These are phyloP conservation scores for Mytilinidion resinicola DNA, from an alignment of 495 filamentous ascomycete genomes.

Conservation along the genomic window DNA sequence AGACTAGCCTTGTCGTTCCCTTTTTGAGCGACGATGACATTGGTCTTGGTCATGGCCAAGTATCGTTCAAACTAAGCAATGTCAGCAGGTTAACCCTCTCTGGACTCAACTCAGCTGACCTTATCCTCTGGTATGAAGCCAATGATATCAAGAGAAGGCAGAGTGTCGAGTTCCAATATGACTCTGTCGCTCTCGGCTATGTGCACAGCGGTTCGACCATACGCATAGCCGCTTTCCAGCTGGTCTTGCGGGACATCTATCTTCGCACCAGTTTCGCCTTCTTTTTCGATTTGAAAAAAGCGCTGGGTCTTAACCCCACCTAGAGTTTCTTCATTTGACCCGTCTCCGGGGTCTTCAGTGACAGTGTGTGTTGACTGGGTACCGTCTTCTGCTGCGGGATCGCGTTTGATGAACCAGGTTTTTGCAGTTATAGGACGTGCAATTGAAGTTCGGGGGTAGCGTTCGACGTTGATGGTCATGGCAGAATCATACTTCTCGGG, in stretches of 20 bases:
- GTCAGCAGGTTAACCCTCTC: background rate
- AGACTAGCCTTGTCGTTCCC: constrained; percentile 69
- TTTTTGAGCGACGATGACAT: constrained; percentile 65
- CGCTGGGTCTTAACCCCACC: constrained; percentile 63
- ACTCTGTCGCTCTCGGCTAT: constrained; percentile 79
- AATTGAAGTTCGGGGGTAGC: constrained; percentile 76
- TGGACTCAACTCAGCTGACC: constrained; percentile 40
- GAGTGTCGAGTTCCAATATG: constrained; percentile 73
- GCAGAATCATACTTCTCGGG: constrained; percentile 66
- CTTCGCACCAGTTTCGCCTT: constrained; percentile 69
- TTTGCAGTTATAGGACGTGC: constrained; percentile 69
- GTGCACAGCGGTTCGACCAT: constrained; percentile 84
- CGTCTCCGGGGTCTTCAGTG: constrained; percentile 42
- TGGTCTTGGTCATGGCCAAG: constrained; percentile 71
- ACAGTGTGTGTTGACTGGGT: constrained; percentile 47
- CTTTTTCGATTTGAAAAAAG: constrained; percentile 73
- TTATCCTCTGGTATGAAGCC: constrained; percentile 75
- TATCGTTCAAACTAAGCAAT: constrained; percentile 70
- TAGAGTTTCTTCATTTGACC: constrained; percentile 45
- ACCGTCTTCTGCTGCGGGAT: constrained; percentile 41
- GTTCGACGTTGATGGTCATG: constrained; percentile 76
- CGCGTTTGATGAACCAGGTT: constrained; percentile 55
- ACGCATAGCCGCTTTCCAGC: constrained; percentile 87
- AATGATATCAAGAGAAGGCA: constrained; percentile 66
- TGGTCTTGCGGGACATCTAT: constrained; percentile 76